Evolutionary conservation across 148 eudicot species (phyloP), one percentile per base, ranked within the genome.

Genomic region (Nepenthes gracilis): DNA sequence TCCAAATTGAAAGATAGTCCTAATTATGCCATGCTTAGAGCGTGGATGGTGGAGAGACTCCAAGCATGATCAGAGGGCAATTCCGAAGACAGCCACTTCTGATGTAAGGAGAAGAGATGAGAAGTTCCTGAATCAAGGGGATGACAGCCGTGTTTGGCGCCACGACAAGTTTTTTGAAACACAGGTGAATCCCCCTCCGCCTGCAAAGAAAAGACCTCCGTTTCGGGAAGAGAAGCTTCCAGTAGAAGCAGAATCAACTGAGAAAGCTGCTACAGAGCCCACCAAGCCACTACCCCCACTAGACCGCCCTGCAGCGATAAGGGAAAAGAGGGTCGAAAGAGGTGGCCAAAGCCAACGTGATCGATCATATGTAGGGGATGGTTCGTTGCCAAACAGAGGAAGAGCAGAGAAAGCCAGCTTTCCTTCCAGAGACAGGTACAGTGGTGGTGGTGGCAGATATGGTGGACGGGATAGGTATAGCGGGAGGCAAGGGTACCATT

Each of bases 201-300:
- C 79, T 47, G 60, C 69, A 36, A 83, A 75, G 75, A 92, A 82
- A 66, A 82, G 96, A 65, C 94, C 86, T 15, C 73, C 83, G 48
- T 92, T 92, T 59, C 80, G 86, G 43, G 98, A 92, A 81, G 80
- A 83, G 68, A 92, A 92, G 72, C 61, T 65, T 35, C 75, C 74
- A 2, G 60, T 23, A 1, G 76, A 78, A 65, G 35, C 83, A 38
- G 69, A 80, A 63, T 67, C 64, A 34, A 47, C 6, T 9, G 64
- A 47, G 12, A 69, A 80, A 55, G 49, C 68, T 58, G 79, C 58
- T 38, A 34, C 70, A 6, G 81, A 80, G 13, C 57, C 75, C 62
- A 59, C 38, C 23, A 76, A 72, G 67, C 62, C 63, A 40, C 23
- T 23, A 23, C 36, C 64, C 11, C 70, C 55, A 48, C 66, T 67